Base-by-base conservation (phyloP, 345 rosid genomes). In the Eucalyptus sp. region DNA sequence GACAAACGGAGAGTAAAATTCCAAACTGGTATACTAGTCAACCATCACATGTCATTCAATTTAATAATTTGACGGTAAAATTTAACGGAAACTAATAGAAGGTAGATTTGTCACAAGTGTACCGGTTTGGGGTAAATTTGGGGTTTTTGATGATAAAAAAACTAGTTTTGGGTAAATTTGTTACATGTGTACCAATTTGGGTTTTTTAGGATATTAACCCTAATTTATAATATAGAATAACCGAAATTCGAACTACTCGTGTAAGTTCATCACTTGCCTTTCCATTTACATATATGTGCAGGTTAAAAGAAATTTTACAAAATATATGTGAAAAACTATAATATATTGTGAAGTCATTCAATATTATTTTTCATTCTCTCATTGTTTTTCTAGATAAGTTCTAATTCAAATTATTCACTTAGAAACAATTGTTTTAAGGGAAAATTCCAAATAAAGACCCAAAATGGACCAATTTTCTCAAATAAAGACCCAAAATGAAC, bases 111-210 rank as follows among this genome's bases (percentile, higher is more conserved):
- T 51, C 54, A 17, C 1, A 51, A 7, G 8, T 51, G 4, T 51
- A 51, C 0, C 2, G 17, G 2, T 51, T 52, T 17, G 0, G 0
- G 24, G 24, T 52, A 52, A 52, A 17, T 52, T 52, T 52, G 22
- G 0, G 1, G 2, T 51, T 51, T 51, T 50, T 48, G 4, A 43
- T 43, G 44, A 6, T 43, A 5, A 43, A 43, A 43, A 43, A 43
- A 43, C 0, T 43, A 51, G 4, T 51, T 51, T 51, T 0, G 0
- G 22, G 22, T 51, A 51, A 51, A 51, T 51, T 51, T 51, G 22
- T 51, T 4, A 1, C 0, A 3, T 0, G 8, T 51, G 4, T 51
- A 51, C 4, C 2, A 17, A 7, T 17, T 51, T 51, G 22, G 0
- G 1, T 6, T 48, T 48, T 48, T 48, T 4, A 17, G 22, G 1